These are phyloP conservation scores for Blepharisma undulans DNA, from an alignment of 169 alveolate genomes.

Conservation along the genomic window DNA sequence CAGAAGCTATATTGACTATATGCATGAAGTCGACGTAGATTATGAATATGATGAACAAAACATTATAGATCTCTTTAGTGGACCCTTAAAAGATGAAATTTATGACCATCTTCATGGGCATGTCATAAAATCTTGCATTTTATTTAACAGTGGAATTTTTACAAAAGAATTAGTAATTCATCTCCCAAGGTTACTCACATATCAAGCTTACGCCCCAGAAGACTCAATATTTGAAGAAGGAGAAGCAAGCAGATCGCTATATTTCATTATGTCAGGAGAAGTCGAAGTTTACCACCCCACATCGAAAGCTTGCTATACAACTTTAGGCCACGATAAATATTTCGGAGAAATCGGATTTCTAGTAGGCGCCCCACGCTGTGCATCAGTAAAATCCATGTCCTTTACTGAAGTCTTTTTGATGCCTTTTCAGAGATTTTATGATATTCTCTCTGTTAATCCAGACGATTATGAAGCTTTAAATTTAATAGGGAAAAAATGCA, in stretches of 20 bases:
- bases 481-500: neutral
- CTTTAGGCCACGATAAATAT: slow-evolving; percentile 34
- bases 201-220: slow-evolving; percentile 32
- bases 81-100: slow-evolving; percentile 69
- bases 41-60: slow-evolving; percentile 61
- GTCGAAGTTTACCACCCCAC: slow-evolving; percentile 48
- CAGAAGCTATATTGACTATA: slow-evolving; percentile 72
- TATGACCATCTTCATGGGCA: slow-evolving; percentile 64
- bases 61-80: slow-evolving; percentile 62
- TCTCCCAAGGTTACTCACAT: neutral
- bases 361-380: slow-evolving; percentile 40
- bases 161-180: neutral
- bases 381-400: slow-evolving; percentile 51
- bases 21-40: slow-evolving; percentile 58
- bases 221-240: slow-evolving; percentile 3
- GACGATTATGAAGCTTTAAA: neutral
- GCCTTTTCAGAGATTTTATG: neutral
- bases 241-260: neutral
- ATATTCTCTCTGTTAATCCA: neutral
- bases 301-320: slow-evolving; percentile 43
- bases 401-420: slow-evolving; percentile 44
- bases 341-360: slow-evolving; percentile 66
- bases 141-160: slow-evolving; percentile 49
- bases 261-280: slow-evolving; percentile 54
- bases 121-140: slow-evolving; percentile 47